These are phyloP conservation scores for Stropharia rugosoannulata DNA, from an alignment of 768 basidiomycete species.

Conservation along the genomic window DNA sequence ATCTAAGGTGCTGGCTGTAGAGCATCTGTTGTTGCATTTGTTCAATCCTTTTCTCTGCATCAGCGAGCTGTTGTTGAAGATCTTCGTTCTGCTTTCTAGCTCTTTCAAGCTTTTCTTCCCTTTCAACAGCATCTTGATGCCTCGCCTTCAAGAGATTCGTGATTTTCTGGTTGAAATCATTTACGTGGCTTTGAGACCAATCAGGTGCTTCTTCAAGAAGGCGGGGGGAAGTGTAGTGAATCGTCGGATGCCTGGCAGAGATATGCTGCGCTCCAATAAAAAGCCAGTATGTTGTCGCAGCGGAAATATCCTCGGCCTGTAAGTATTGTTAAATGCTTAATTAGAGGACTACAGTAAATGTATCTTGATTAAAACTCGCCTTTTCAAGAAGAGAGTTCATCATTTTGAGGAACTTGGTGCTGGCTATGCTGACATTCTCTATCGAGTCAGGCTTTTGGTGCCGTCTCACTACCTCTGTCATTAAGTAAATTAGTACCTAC, in stretches of 20 bases:
- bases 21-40: too few species aligned
- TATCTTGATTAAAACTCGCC: neutral
- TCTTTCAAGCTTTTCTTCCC: neutral
- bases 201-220: neutral
- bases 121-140: neutral
- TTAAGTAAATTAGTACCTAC: neutral
- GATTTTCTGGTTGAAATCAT: conserved; percentile 2
- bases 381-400: too few species aligned
- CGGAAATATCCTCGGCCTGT: conserved; percentile 6
- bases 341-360: neutral
- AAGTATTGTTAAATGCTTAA: neutral
- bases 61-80: too few species aligned
- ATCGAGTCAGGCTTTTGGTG: neutral
- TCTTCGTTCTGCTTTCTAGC: neutral
- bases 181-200: neutral
- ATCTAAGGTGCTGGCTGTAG: too few species aligned
- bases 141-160: neutral
- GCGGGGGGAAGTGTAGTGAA: conserved; percentile 11
- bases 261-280: conserved; percentile 11
- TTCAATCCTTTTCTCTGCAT: too few species aligned
- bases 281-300: conserved; percentile 6
- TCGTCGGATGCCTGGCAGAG: neutral
- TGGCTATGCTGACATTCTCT: neutral
- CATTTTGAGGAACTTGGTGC: conserved; percentile 1
- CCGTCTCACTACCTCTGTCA: neutral